Evolutionary conservation across 148 eudicot genomes (phyloP).

Genomic region (Cornus florida): DNA sequence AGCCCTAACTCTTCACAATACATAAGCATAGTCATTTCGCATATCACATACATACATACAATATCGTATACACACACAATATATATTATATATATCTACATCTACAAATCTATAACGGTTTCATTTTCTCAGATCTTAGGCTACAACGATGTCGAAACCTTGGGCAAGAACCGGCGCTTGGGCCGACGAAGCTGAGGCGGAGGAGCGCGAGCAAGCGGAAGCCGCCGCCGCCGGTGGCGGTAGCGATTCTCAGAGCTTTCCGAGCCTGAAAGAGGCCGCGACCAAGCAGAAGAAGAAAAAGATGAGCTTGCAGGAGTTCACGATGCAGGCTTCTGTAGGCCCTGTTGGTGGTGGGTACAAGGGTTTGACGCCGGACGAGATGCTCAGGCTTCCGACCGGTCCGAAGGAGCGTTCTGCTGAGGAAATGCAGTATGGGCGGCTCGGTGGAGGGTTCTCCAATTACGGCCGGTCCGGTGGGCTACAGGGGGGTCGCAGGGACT

Average conservation of each 20-base stretch:
- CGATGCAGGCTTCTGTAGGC: slow-evolving; percentile 12
- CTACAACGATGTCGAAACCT: slow-evolving; percentile 50
- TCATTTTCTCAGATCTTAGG: slow-evolving; percentile 13
- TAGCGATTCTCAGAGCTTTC: slow-evolving; percentile 16
- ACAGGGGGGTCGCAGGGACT: slow-evolving; percentile 14
- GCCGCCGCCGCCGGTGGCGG: slow-evolving; percentile 24
- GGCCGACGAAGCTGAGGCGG: slow-evolving; percentile 80
- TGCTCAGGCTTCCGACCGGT: slow-evolving; percentile 71
- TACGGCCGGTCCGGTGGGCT: slow-evolving; percentile 37
- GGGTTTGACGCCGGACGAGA: slow-evolving; percentile 46
- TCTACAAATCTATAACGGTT: neutral
- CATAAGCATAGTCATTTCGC: neutral
- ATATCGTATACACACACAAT: too few relatives aligned
- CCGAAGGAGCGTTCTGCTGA: slow-evolving; percentile 61
- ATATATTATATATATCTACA: neutral
- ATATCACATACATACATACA: neutral
- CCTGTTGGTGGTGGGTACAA: neutral
- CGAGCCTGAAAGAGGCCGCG: slow-evolving; percentile 36
- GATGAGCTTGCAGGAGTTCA: slow-evolving; percentile 49
- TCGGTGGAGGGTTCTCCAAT: slow-evolving; percentile 64
- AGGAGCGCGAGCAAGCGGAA: slow-evolving; percentile 39
- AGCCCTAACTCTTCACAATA: slow-evolving; percentile 7
- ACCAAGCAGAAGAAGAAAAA: slow-evolving; percentile 50
- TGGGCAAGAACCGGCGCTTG: slow-evolving; percentile 73
- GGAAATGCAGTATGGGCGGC: slow-evolving; percentile 39